A percentile compares a stretch with the other conserved stretches of the same genome.
phyloP scores from a whole-genome alignment of 23 red algal genomes.

The Gracilaria gracilis region DNA sequence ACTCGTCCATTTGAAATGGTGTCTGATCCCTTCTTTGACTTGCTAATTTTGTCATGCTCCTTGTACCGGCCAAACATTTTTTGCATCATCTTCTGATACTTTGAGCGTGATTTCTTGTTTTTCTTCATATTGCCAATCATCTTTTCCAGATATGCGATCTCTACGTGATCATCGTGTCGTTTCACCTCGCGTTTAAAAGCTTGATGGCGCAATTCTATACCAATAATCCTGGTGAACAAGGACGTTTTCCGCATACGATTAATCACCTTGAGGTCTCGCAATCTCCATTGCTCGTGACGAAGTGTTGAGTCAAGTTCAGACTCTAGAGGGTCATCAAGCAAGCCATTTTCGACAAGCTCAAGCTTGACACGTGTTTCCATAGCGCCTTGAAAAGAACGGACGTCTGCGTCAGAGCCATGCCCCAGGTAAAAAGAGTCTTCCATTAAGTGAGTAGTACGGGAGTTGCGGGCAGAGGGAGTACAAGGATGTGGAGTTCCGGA shows the following conservation, averaged over 20 bases:
- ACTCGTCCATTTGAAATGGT: conserved; percentile 34
- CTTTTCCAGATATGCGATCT: conserved; percentile 88
- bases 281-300: conserved; percentile 86
- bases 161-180: conserved; percentile 70
- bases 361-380: conserved; percentile 72
- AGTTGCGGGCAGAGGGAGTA: not conserved
- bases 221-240: conserved; percentile 62
- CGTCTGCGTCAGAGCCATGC: conserved; percentile 40
- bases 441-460: conserved; percentile 32
- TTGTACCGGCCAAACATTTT: conserved; percentile 67
- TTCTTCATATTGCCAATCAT: conserved; percentile 92
- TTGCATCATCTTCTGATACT: conserved; percentile 77
- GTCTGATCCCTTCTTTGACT: conserved; percentile 42
- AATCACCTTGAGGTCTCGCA: conserved; percentile 78
- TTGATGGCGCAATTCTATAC: conserved; percentile 50
- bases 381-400: conserved; percentile 68
- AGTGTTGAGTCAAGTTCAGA: conserved; percentile 71
- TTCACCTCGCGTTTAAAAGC: conserved; percentile 79
- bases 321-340: conserved; percentile 68
- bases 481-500: conserved; percentile 2
- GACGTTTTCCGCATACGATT: conserved; percentile 68
- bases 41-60: conserved; percentile 55
- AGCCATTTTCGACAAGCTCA: conserved; percentile 82
- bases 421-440: conserved; percentile 79
- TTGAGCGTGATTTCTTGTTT: conserved; percentile 84